Base-by-base conservation (phyloP, 345 rosid species). In the Hibiscus tridactylites region DNA sequence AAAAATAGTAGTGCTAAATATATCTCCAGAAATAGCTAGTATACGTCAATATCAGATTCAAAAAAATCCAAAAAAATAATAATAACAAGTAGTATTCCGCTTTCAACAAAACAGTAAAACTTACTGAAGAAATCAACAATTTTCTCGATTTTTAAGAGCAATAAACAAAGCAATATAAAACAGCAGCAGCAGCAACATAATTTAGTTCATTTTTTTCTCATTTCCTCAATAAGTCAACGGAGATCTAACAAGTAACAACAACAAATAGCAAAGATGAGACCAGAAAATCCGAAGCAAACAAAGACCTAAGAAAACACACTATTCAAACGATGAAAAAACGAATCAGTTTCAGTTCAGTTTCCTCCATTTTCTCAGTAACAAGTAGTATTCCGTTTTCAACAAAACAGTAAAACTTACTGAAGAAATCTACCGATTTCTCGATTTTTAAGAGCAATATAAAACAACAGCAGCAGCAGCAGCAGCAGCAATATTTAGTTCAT, bases 171-270 rank as follows among this genome's bases (percentile, higher is more conserved):
- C 49, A 42, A 10, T 64, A 42, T 42, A 42, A 10, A 21, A 16
- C 5, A 21, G 9, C 5, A 42, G 54, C 28, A 42, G 16, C 24
- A 44, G 9, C 24, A 44, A 24, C 19, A 47, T 15, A 8, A 15
- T 28, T 67, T 26, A 67, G 24, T 28, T 28, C 71, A 49, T 28
- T 49, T 12, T 65, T 21, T 46, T 9, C 6, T 7, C 35, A 24
- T 65, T 46, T 46, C 54, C 37, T 12, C 56, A 3, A 33, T 24
- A 6, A 29, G 21, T 28, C 4, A 50, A 3, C 26, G 8, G 16
- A 28, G 58, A 67, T 67, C 71, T 49, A 67, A 67, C 42, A 26
- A 66, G 29, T 56, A 56, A 56, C 13, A 56, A 21, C 61, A 58
- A 58, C n/a, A 0, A 63, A 10, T 5, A 16, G 28, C 16, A 4